Evolutionary conservation across 2,329 filamentous ascomycete genomes (phyloP).

Genomic region (Lasiodiplodia sp.): DNA sequence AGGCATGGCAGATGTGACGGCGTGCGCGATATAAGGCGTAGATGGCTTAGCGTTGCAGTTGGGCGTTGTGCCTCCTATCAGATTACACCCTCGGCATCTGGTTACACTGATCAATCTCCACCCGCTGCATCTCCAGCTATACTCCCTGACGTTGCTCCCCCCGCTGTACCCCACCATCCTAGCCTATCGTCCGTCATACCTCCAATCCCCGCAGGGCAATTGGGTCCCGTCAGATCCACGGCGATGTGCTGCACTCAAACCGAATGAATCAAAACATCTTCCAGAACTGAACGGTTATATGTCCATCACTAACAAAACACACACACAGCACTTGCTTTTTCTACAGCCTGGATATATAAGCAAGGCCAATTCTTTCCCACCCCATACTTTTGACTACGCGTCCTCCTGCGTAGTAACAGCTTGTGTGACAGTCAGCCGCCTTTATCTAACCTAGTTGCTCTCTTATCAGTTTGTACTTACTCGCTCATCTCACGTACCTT

Average conservation of each 20-base stretch:
- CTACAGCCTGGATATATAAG: not conserved
- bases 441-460: not conserved
- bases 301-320: not conserved
- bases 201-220: not conserved
- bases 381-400: not conserved
- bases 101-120: not conserved
- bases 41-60: conserved; percentile 12
- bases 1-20: not conserved
- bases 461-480: conserved; percentile 11
- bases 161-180: conserved; percentile 1
- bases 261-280: not conserved
- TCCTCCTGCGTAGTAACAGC: not conserved
- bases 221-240: conserved; percentile 7
- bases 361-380: not conserved
- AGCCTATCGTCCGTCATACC: conserved; percentile 16
- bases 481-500: not conserved
- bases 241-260: not conserved
- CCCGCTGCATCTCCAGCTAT: conserved; percentile 3
- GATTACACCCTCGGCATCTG: not conserved
- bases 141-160: not conserved
- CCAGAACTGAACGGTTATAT: not conserved
- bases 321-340: not conserved
- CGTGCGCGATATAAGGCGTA: not conserved
- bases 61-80: conserved; percentile 6
- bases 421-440: not conserved